These are phyloP conservation scores for Pleurotus tuber-regium DNA, from an alignment of 768 basidiomycete species.

Conservation along the genomic window DNA sequence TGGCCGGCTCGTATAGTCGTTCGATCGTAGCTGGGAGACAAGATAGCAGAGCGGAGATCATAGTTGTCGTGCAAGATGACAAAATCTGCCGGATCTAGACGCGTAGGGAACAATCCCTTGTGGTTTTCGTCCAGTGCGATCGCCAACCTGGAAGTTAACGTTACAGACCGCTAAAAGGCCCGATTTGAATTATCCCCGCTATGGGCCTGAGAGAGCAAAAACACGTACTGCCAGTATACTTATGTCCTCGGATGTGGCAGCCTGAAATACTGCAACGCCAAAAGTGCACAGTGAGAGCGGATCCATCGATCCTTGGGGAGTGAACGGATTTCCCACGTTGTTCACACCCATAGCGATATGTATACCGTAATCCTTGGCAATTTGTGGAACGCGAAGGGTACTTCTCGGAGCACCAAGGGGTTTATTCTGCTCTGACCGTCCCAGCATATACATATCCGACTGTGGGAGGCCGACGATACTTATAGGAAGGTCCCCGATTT, in stretches of 20 bases:
- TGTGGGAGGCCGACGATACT: constrained; percentile 58
- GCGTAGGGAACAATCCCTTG: constrained; percentile 30
- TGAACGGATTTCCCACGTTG: constrained; percentile 68
- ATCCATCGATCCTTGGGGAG: constrained; percentile 64
- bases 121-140: constrained; percentile 33
- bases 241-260: constrained; percentile 46
- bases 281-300: constrained; percentile 59
- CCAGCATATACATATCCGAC: constrained; percentile 71
- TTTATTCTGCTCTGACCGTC: constrained; percentile 32
- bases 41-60: constrained; percentile 42
- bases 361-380: constrained; percentile 42
- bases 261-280: constrained; percentile 58
- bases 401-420: constrained; percentile 46
- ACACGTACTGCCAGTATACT: constrained; percentile 41
- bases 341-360: constrained; percentile 58
- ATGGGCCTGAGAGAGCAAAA: neutral
- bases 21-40: constrained; percentile 47
- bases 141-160: constrained; percentile 49
- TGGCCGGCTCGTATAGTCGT: constrained; percentile 48
- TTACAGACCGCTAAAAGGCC: constrained; percentile 45
- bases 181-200: no score
- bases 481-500: constrained; percentile 45
- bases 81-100: constrained; percentile 48
- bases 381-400: constrained; percentile 52
- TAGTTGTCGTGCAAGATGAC: constrained; percentile 52